Conservation (phyloP, 345 rosid species). For the Trapa bicornis region DNA sequence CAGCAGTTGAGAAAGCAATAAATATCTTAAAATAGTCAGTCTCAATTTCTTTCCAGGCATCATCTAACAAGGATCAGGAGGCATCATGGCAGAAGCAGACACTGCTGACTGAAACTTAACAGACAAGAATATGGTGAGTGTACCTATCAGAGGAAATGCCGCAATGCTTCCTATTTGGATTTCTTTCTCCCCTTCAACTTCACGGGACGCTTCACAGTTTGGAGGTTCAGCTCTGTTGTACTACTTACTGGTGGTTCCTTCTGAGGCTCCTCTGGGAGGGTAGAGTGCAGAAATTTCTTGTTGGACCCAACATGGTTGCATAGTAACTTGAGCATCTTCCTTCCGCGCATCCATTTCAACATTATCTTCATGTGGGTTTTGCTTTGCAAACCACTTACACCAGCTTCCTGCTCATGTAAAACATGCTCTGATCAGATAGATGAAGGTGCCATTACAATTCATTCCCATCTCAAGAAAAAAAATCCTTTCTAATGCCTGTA, state of each 20-base stretch:
- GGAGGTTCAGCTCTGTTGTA: constrained; percentile 12
- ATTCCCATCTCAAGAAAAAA: background rate
- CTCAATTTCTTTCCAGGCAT: background rate
- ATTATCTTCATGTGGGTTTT: constrained; percentile 91
- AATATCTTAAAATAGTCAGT: background rate
- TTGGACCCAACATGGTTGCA: constrained; percentile 71
- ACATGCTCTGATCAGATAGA: background rate
- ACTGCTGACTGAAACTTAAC: background rate
- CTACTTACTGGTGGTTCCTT: constrained; percentile 16
- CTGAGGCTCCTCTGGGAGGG: constrained; percentile 60
- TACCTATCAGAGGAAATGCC: background rate
- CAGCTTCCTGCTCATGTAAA: constrained; percentile 42
- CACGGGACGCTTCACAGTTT: constrained; percentile 17
- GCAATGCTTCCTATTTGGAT: constrained; percentile 7
- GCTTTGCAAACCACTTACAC: constrained; percentile 55
- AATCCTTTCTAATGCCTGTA: background rate
- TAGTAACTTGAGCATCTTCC: constrained; percentile 65
- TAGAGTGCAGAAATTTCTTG: constrained; percentile 63
- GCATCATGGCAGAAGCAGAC: background rate
- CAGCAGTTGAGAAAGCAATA: background rate
- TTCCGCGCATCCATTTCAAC: constrained; percentile 97
- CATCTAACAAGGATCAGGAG: background rate
- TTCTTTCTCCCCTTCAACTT: constrained; percentile 15
- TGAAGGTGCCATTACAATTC: background rate
- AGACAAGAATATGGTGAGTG: background rate